A percentile compares a stretch with the other conserved stretches of the same genome.
These are phyloP conservation scores for Saccharomycopsis sp. DNA, from an alignment of 805 yeast species.

Conservation along the genomic window DNA sequence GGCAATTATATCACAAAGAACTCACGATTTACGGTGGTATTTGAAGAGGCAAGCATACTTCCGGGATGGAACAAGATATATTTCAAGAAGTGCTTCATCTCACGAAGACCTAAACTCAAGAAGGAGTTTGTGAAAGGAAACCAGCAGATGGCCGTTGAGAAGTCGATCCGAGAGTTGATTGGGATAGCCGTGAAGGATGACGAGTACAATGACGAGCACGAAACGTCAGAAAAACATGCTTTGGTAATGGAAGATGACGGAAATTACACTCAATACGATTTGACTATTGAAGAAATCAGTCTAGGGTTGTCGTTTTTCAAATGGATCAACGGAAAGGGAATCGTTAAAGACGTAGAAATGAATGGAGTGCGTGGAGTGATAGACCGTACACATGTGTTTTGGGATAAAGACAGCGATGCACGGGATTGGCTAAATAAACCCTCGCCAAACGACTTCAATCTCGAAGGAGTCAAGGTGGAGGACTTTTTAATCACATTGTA, in stretches of 20 bases:
- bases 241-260: slow-evolving; percentile 58
- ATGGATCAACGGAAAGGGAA: slow-evolving; percentile 89
- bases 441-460: slow-evolving; percentile 88
- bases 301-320: slow-evolving; percentile 74
- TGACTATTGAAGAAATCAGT: slow-evolving; percentile 79
- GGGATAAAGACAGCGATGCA: slow-evolving; percentile 81
- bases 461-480: slow-evolving; percentile 73
- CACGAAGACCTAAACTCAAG: slow-evolving; percentile 63
- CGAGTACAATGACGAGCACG: slow-evolving; percentile 13
- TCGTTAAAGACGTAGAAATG: slow-evolving; percentile 70
- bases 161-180: slow-evolving; percentile 33
- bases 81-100: slow-evolving; percentile 78
- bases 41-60: slow-evolving; percentile 81
- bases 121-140: slow-evolving; percentile 60
- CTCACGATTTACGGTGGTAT: slow-evolving; percentile 74
- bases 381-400: slow-evolving; percentile 80
- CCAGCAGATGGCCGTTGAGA: slow-evolving; percentile 62
- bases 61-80: slow-evolving; percentile 92
- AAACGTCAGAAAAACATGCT: slow-evolving; percentile 7
- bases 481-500: slow-evolving; percentile 76
- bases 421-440: slow-evolving; percentile 67
- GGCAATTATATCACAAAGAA: slow-evolving; percentile 83
- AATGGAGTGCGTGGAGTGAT: slow-evolving; percentile 88
- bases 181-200: slow-evolving; percentile 17
- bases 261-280: slow-evolving; percentile 91